Base-by-base conservation (phyloP, 1,284 basidiomycete genomes). In the Pisolithus thermaeus region DNA sequence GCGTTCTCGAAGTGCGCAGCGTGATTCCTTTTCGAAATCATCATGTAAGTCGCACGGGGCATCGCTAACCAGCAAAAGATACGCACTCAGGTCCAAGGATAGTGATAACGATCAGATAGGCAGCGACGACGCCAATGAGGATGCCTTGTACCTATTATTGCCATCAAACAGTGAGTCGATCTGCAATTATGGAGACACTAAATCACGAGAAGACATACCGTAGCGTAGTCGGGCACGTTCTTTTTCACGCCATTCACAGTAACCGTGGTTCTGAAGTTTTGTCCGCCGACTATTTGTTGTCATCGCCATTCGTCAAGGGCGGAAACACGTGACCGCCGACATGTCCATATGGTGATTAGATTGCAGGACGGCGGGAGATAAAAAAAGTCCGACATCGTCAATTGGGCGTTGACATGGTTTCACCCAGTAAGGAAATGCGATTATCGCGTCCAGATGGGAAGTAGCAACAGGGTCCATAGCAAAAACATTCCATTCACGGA, bases 1-100 rank as follows among this genome's bases (percentile, higher is more conserved):
- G 82, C 79, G 55, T 87, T 79, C 73, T 95, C 92, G 61, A 95
- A 95, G 66, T 88, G 87, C 6, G 82, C 77, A 8, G 85, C 84
- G 62, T 90, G 89, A 59, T 90, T 83, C 60, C 85, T 87, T 27
- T 32, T 4, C 9, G 39, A 20, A 41, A 32, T 36, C 6, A 22
- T 20, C 44, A 35, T 1, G n/a, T 27, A 14, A 11, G 1, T 20
- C 9, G 3, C 20, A 2, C 4, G 14, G 12, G 43, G 32, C 8
- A 6, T 1, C 39, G 41, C 16, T 12, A 12, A 30, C 8, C 25
- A 43, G 12, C 23, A 25, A 7, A 46, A 20, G 16, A 23, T 6
- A 75, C 81, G 53, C 55, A 84, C 84, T 90, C 87, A 2, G 87
- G 87, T 6, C 86, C 87, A 51, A 90, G 62, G 54, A 86, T 69